Evolutionary conservation across 2,329 filamentous ascomycete genomes (phyloP), one percentile per base, ranked within the genome.

Genomic region (Geosmithia flava): DNA sequence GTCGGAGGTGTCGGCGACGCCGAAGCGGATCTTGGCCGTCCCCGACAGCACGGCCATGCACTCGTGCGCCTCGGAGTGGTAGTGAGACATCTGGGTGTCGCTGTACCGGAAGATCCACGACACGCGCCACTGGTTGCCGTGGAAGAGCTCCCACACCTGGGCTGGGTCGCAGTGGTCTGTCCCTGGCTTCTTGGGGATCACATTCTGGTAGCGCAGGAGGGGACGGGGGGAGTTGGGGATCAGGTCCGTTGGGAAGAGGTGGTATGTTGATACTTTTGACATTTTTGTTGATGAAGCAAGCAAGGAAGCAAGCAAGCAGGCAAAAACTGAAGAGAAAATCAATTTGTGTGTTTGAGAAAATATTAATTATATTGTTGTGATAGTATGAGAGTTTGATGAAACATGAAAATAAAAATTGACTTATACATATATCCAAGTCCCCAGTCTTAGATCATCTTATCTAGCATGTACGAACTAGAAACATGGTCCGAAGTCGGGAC

Each of bases 91-190:
- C 52, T 76, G 74, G 2, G 72, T 73, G 15, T 62, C 58, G 1
- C 73, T 71, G 60, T 79, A 79, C 42, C 73, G 69, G 53, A 68
- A 71, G 46, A 77, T 70, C 74, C 74, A 78, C 53, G 74, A 70
- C 1, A 66, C 63, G 45, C 69, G 54, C 74, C 74, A 77, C 37
- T 61, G 67, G 55, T 78, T 75, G 20, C 50, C 50, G 3, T 58
- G 50, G 58, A 74, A 73, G 16, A 68, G 58, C 49, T 72, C 63
- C 58, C 69, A 64, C 42, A 69, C 57, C 4, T 59, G 50, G 15
- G 50, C 51, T 10, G 47, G 42, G 42, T 48, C 47, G 1, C 74
- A 58, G 15, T 70, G 57, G 41, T 61, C 59, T 7, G 62, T 50
- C 19, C 54, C 53, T 48, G 59, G 56, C 23, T 51, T 45, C 2